Percentiles rank a stretch among this genome's conserved stretches.
Evolutionary conservation across 805 yeast genomes (phyloP).

Genomic region (Naumovozyma dairenensis): DNA sequence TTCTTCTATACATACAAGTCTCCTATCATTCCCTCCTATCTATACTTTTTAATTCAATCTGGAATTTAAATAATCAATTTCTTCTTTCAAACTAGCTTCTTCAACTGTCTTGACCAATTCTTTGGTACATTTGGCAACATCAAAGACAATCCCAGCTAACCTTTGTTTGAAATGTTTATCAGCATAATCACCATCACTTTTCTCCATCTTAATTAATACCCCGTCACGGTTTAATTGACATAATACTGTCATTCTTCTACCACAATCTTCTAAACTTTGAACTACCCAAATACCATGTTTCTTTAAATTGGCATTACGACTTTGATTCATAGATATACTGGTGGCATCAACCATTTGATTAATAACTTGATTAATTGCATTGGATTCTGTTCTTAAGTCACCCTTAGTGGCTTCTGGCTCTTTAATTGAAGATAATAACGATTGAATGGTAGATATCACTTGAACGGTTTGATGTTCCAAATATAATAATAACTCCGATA

Average conservation of each 20-base stretch:
- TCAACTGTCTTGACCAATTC: conserved; percentile 94
- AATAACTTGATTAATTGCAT: conserved; percentile 69
- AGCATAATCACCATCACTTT: conserved; percentile 54
- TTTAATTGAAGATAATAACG: conserved; percentile 65
- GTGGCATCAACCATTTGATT: conserved; percentile 87
- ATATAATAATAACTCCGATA: conserved; percentile 72
- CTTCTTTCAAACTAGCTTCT: conserved; percentile 82
- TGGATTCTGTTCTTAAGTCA: conserved; percentile 59
- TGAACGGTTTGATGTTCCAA: conserved; percentile 90
- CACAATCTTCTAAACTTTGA: conserved; percentile 75
- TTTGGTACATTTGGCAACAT: conserved; percentile 91
- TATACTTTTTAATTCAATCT: conserved; percentile 31
- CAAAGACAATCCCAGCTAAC: conserved; percentile 91
- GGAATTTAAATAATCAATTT: conserved; percentile 71
- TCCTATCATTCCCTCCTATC: too few relatives aligned
- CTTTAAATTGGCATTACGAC: conserved; percentile 71
- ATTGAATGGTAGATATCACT: conserved; percentile 83
- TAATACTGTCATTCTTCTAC: conserved; percentile 67
- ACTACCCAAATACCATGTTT: conserved; percentile 92
- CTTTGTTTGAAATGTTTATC: conserved; percentile 87
- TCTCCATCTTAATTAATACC: conserved; percentile 22
- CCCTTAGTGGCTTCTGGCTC: conserved; percentile 69
- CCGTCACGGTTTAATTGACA: conserved; percentile 36
- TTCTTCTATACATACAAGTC: too few relatives aligned
- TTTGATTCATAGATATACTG: conserved; percentile 76